phyloP scores from a whole-genome alignment of 1,284 basidiomycete species.

The Trametes polyzona region DNA sequence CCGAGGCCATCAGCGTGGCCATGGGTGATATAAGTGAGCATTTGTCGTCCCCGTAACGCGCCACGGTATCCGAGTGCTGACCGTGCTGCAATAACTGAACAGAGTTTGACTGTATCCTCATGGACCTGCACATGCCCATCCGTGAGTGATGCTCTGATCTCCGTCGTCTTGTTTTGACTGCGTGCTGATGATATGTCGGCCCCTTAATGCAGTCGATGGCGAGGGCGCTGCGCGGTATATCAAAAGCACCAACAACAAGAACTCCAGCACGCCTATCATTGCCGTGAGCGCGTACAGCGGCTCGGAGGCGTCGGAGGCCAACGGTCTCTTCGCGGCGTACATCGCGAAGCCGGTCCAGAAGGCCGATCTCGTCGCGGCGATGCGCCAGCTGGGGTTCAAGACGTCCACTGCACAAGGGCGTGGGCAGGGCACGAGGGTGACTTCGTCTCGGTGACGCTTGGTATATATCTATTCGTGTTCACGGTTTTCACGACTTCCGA shows the following conservation, averaged over 20 bases:
- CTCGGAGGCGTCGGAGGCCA: constrained; percentile 64
- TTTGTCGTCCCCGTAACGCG: constrained; percentile 10
- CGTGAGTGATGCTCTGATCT: constrained; percentile 64
- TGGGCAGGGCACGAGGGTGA: constrained; percentile 43
- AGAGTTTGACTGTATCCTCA: constrained; percentile 90
- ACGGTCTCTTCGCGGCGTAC: constrained; percentile 84
- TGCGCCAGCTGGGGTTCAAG: constrained; percentile 88
- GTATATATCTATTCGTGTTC: constrained; percentile 28
- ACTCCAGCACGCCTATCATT: constrained; percentile 88
- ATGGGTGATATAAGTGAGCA: constrained; percentile 94
- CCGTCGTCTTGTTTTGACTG: background rate
- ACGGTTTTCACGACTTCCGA: constrained; percentile 24
- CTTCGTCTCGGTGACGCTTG: constrained; percentile 30
- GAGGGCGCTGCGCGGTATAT: constrained; percentile 93
- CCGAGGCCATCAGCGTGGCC: constrained; percentile 94
- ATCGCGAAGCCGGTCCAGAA: constrained; percentile 90
- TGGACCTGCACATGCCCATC: constrained; percentile 91
- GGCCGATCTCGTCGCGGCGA: constrained; percentile 77
- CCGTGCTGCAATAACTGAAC: constrained; percentile 16
- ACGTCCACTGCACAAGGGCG: constrained; percentile 65
- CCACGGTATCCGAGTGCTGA: constrained; percentile 25
- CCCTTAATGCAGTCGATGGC: constrained; percentile 84
- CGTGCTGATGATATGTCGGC: constrained; percentile 25
- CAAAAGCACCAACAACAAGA: constrained; percentile 93
- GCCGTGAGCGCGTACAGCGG: constrained; percentile 87